Base-by-base conservation (phyloP, 129 eudicot species). In the Centella asiatica region DNA sequence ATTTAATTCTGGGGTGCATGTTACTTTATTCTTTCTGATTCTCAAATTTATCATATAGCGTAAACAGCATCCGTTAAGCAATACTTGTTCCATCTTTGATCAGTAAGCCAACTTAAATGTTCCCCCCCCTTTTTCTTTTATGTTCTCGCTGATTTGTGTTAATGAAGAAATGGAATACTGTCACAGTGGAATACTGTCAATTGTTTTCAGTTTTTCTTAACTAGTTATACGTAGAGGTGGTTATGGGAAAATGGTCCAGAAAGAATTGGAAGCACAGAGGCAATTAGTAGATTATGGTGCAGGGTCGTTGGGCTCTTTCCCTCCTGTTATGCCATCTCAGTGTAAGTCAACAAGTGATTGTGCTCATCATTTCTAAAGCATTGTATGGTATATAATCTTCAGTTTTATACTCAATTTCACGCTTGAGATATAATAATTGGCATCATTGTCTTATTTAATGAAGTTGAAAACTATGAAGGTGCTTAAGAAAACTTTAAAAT, bases 181-280 rank as follows among this genome's bases (percentile, higher is more conserved):
- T 34, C 4, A 34, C 4, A 34, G 9, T 34, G 39, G 9, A 56
- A 55, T n/a, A 57, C 14, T 42, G 6, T 55, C 12, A 22, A 5
- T 58, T 78, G 66, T 78, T 45, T 69, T 78, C 55, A 46, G 48
- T 37, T 54, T 62, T 69, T 71, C 80, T 80, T 89, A 72, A 85
- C 73, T 50, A 63, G 69, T 69, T 36, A 66, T 64, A 92, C 99
- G 92, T 76, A 87, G 99, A 83, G 99, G 99, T 39, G 99, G 99
- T 72, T 92, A 92, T 72, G 99, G 99, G 60, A 87, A 87, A 72
- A 65, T 92, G 74, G 96, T 87, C 52, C 83, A 92, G 70, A 84
- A 72, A 71, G 98, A 92, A 70, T 74, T 92, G 72, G 98, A 92
- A 73, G 94, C 83, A 59, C 98, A 87, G 76, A 84, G 98, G 68